Conservation (phyloP, 306 rosid genomes). For the Coriaria nepalensis region DNA sequence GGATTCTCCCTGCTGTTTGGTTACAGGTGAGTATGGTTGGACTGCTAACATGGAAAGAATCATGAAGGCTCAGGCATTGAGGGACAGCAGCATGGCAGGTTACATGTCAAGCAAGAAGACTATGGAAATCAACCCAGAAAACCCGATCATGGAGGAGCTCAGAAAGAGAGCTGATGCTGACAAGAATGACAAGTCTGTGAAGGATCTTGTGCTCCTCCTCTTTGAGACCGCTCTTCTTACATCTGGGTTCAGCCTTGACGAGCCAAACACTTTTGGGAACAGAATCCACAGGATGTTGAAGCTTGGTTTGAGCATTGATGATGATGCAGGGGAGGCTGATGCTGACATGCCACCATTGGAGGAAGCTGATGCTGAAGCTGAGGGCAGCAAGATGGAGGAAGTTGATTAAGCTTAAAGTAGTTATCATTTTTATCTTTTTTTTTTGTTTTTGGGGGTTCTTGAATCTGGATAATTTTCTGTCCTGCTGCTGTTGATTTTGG, state of each 20-base stretch:
- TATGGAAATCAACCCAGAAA: slow-evolving; percentile 92
- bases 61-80: slow-evolving; percentile 89
- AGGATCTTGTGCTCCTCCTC: slow-evolving; percentile 78
- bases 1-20: slow-evolving; percentile 83
- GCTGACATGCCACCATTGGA: slow-evolving; percentile 86
- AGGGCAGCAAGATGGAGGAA: slow-evolving; percentile 56
- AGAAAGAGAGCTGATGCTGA: slow-evolving; percentile 77
- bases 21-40: slow-evolving; percentile 93
- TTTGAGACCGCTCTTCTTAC: slow-evolving; percentile 87
- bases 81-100: slow-evolving; percentile 89
- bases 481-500: too few species aligned
- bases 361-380: slow-evolving; percentile 68
- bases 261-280: slow-evolving; percentile 93
- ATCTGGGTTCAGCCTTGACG: slow-evolving; percentile 93
- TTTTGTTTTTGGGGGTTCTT: too few species aligned
- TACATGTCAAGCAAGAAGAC: slow-evolving; percentile 97
- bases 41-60: slow-evolving; percentile 96
- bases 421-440: too few species aligned
- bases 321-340: slow-evolving; percentile 48
- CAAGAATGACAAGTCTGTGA: slow-evolving; percentile 86
- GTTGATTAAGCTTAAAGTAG: background rate
- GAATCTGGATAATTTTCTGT: too few species aligned
- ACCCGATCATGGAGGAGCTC: slow-evolving; percentile 90
- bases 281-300: slow-evolving; percentile 92
- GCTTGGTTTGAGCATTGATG: slow-evolving; percentile 90